Base-by-base conservation (phyloP, 768 basidiomycete species). In the Panus rudis region DNA sequence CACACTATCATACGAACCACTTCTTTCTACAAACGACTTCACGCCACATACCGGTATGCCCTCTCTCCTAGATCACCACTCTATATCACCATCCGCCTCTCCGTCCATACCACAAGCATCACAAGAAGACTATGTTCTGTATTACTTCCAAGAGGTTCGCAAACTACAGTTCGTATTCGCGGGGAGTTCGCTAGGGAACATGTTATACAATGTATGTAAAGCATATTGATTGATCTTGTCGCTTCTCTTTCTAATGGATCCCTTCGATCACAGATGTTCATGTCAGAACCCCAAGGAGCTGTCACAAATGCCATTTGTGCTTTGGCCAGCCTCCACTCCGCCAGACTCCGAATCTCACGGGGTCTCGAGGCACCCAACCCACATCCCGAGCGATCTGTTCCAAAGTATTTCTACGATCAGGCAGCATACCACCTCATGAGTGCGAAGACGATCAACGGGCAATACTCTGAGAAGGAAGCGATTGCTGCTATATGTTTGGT, bases 401-500 rank as follows among this genome's bases (percentile, higher is more conserved):
- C 80, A 4, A 72, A 71, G 43, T 77, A 79, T 54, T 81, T 82
- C 60, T 76, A 79, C 59, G 72, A 83, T 47, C 79, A 79, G 54
- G 81, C 84, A n/a, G 68, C 70, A 32, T 75, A 73, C 50, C 78
- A 80, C 55, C 66, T 88, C 37, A 67, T 68, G 45, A 70, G 64
- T 39, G 71, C 75, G 43, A 79, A 75, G 55, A 71, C 74, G 42
- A 62, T 72, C 46, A 69, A 69, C 26, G 76, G 75, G 10, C 58
- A 65, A 21, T 76, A 81, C 64, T 68, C 67, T 31, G 84, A 84
- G 45, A 69, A 69, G 37, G 85, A 90, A 52, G 89, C 84, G 8
- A 71, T 83, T 50, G 87, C 89, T 4, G 85, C 89, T 4, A 57
- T 88, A 32, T 85, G 87, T 59, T 74, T 92, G 48, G 71, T 88